Base-by-base conservation (phyloP, 2,329 filamentous ascomycete species). In the Trichoderma gracile region DNA sequence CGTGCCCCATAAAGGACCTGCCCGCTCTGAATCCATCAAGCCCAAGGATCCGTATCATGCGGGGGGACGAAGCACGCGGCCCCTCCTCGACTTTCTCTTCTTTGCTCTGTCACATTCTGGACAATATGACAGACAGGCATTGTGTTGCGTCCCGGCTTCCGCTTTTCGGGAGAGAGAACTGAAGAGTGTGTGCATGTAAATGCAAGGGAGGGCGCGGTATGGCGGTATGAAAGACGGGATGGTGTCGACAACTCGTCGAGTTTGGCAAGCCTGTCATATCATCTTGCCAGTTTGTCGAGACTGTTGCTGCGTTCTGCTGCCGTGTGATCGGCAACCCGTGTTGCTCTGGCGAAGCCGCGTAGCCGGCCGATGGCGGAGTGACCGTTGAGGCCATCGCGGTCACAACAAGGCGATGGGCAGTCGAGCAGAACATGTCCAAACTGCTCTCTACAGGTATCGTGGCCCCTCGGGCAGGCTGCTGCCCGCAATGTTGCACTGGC, bases 401-500 rank as follows among this genome's bases (percentile, higher is more conserved):
- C 17, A 52, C 49, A 12, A 52, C 49, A 52, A 14, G 19, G 21
- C 27, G 25, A 52, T 25, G 15, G 25, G 25, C 27, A 5, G 12
- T 38, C 10, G 33, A 25, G 17, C 15, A 15, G 40, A 43, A 10
- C 8, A 33, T 33, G 9, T 33, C 25, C 52, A 55, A 40, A 30
- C 9, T 12, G 15, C 30, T 6, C 19, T 12, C 27, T 42, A 62
- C n/a, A 46, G 19, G 19, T 65, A 47, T 47, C 42, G 38, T 40
- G 84, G 84, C 0, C 85, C 86, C 58, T 82, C 71, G 8, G 86
- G 86, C 43, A 83, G 74, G 67, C 82, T 76, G 65, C 83, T 89
- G 3, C 84, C 86, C n/a, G 90, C 89, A 74, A 93, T 80, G 73
- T 93, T 93, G 76, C 90, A 93, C 79, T 93, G 90, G 67, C 90